These are phyloP conservation scores for Trichoderma citrinoviride DNA, from an alignment of 2,329 filamentous ascomycete genomes.

Conservation along the genomic window DNA sequence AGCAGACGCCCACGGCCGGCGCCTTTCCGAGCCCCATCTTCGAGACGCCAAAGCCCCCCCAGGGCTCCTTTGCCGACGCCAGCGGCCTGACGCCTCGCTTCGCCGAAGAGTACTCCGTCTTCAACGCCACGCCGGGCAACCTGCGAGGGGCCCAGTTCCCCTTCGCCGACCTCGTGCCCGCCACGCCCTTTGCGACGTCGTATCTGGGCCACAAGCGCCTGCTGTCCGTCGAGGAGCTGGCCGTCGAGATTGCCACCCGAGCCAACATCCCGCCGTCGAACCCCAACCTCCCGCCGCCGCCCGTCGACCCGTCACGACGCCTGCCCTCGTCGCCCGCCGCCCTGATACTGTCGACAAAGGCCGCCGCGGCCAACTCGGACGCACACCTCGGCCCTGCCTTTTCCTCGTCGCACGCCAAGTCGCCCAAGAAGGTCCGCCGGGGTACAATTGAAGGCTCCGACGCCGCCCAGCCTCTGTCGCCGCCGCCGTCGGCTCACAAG, in stretches of 20 bases:
- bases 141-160: slow-evolving; percentile 46
- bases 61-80: slow-evolving; percentile 48
- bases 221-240: slow-evolving; percentile 50
- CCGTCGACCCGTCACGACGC: slow-evolving; percentile 58
- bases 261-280: slow-evolving; percentile 58
- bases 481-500: slow-evolving; percentile 57
- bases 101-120: slow-evolving; percentile 64
- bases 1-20: slow-evolving; percentile 55
- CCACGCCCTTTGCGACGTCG: slow-evolving; percentile 36
- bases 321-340: slow-evolving; percentile 57
- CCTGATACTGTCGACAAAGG: slow-evolving; percentile 34
- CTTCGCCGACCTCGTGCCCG: slow-evolving; percentile 46
- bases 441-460: slow-evolving; percentile 39
- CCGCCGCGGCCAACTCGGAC: slow-evolving; percentile 32
- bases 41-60: slow-evolving; percentile 53
- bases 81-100: slow-evolving; percentile 60
- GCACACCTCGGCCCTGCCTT: slow-evolving; percentile 31
- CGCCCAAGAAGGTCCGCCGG: slow-evolving; percentile 47
- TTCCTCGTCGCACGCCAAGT: slow-evolving; percentile 28
- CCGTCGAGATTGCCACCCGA: slow-evolving; percentile 57
- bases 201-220: slow-evolving; percentile 45
- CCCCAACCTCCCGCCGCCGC: slow-evolving; percentile 53
- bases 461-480: slow-evolving; percentile 54
- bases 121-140: slow-evolving; percentile 62
- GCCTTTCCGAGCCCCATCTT: slow-evolving; percentile 55